Conservation (phyloP, 495 filamentous ascomycete genomes). For the Neurospora sp. region DNA sequence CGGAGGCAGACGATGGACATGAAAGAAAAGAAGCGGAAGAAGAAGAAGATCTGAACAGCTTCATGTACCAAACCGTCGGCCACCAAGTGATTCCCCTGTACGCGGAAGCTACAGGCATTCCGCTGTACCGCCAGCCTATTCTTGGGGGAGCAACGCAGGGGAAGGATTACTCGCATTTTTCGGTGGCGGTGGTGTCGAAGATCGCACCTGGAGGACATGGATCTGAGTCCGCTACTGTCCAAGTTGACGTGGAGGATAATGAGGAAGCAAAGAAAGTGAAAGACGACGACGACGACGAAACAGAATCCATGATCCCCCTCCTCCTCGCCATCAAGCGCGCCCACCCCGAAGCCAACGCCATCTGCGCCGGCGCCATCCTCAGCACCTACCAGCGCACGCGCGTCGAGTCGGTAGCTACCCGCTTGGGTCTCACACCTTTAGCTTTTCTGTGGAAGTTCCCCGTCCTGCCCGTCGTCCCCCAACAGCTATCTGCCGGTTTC, state of each 20-base stretch:
- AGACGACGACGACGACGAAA: constrained; percentile 52
- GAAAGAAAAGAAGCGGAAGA: background rate
- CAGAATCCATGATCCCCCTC: constrained; percentile 72
- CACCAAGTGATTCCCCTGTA: constrained; percentile 83
- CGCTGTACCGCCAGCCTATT: constrained; percentile 71
- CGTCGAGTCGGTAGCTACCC: constrained; percentile 74
- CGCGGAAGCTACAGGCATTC: constrained; percentile 60
- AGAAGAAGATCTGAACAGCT: constrained; percentile 75
- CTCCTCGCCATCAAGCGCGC: constrained; percentile 48
- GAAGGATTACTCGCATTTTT: constrained; percentile 44
- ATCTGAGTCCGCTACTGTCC: background rate
- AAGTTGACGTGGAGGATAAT: background rate
- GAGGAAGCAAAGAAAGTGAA: background rate
- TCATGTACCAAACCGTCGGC: constrained; percentile 98
- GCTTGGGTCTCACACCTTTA: constrained; percentile 69
- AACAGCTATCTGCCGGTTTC: background rate
- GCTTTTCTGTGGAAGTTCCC: constrained; percentile 89
- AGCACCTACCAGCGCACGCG: constrained; percentile 92
- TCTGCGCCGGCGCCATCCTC: constrained; percentile 85
- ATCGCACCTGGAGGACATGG: constrained; percentile 2
- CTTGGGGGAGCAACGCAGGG: constrained; percentile 54
- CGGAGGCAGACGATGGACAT: background rate
- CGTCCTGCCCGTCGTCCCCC: constrained; percentile 39
- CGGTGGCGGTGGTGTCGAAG: background rate
- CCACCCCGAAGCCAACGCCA: constrained; percentile 70